A percentile compares a stretch with the other conserved stretches of the same genome.
phyloP scores from a whole-genome alignment of 208 protist genomes.

The Balamuthia mandrillaris region DNA sequence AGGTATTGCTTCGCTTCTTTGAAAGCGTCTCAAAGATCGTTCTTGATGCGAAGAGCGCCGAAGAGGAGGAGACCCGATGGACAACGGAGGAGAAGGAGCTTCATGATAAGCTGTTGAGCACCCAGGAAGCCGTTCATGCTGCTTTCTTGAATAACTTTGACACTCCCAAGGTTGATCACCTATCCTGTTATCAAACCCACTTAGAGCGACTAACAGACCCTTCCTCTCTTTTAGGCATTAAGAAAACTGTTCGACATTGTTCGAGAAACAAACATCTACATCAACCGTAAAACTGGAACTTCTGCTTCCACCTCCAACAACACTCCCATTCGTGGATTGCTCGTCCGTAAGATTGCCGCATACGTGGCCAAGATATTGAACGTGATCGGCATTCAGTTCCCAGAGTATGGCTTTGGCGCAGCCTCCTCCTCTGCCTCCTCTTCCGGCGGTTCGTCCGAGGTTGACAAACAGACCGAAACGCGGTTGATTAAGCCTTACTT shows the following conservation, averaged over 20 bases:
- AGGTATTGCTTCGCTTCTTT: slow-evolving; percentile 45
- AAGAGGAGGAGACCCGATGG: not conserved
- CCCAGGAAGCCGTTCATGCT: slow-evolving; percentile 77
- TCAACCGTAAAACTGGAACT: slow-evolving; percentile 1
- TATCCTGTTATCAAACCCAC: not conserved
- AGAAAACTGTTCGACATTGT: slow-evolving; percentile 76
- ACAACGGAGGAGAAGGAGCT: not conserved
- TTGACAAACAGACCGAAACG: no score
- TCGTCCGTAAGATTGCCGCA: slow-evolving; percentile 75
- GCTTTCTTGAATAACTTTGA: slow-evolving; percentile 88
- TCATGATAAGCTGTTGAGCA: not conserved
- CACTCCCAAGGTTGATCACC: slow-evolving; percentile 80
- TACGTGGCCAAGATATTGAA: slow-evolving; percentile 87
- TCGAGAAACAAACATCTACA: slow-evolving; percentile 79
- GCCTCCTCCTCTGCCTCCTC: not conserved
- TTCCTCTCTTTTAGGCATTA: slow-evolving; percentile 72
- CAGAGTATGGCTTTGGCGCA: not conserved
- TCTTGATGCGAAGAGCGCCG: not conserved
- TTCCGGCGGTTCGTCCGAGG: not conserved
- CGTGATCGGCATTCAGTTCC: slow-evolving; percentile 81
- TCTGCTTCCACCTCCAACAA: no score
- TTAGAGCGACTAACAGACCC: no score
- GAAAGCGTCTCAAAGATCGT: not conserved
- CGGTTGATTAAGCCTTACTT: slow-evolving; percentile 27
- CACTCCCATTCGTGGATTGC: slow-evolving; percentile 30